Base-by-base conservation (phyloP, 2,329 filamentous ascomycete genomes). In the Lachnellula arida region DNA sequence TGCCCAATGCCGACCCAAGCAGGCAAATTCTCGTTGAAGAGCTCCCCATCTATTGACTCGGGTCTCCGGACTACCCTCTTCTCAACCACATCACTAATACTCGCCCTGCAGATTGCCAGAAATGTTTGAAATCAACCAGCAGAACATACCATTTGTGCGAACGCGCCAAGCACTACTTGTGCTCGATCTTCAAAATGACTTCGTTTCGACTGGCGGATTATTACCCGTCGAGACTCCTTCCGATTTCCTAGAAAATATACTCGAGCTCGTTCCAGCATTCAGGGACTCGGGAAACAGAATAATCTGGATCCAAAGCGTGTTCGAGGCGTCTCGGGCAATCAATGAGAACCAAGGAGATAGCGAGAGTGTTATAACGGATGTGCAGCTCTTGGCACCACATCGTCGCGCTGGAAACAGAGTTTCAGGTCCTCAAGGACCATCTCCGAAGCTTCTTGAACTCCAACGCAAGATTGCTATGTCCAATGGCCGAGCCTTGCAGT, bases 171-270 rank as follows among this genome's bases (percentile, higher is more conserved):
- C 90, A 1, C 78, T 99, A 44, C 76, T 97, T 19, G 75, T 95
- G 17, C 79, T 97, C 61, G 93, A 96, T 67, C 82, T 96, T 37
- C 94, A 97, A 68, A 91, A 95, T 65, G 93, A 97, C 70, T 96
- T 97, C 67, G 75, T 95, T 56, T 78, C 83, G 6, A 74, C 81
- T 1, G 78, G 83, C 50, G 88, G 89, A 53, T 81, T 84, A 25
- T 73, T 97, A 19, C 80, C 84, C 12, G 82, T 92, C 50, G 75
- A 76, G 37, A 79, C 82, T 44, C 83, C 85, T 3, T 72, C 80
- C 4, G 81, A 82, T 9, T 89, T 92, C 59, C 71, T 94, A 46
- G 78, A 86, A 40, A 83, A 82, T 28, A 81, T 91, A 43, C 75
- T 84, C 19, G 73, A 79, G 6, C 76, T 97, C 2, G 85, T 86